These are phyloP conservation scores for Miscanthus sacchariflorus DNA, from an alignment of 202 grass and related monocot genomes.

Conservation along the genomic window DNA sequence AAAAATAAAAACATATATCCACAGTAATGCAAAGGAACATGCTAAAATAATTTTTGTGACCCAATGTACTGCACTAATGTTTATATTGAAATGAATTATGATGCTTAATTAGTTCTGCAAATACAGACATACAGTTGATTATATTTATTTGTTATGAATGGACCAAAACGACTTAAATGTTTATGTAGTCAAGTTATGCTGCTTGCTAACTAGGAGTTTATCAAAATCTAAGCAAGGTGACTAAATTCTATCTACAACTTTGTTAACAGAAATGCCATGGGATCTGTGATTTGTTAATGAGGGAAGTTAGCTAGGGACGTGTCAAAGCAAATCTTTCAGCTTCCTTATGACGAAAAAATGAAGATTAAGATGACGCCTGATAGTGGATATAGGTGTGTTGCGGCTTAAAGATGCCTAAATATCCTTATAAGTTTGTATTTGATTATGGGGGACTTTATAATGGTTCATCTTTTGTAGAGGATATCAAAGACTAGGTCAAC, in stretches of 20 bases:
- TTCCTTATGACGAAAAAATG: conserved; percentile 80
- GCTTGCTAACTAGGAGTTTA: not conserved
- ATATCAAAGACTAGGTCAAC: conserved; percentile 78
- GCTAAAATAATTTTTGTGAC: not conserved
- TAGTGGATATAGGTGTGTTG: conserved; percentile 76
- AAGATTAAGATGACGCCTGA: conserved; percentile 87
- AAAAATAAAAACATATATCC: not conserved
- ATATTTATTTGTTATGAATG: not conserved
- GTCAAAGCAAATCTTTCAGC: conserved; percentile 67
- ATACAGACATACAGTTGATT: too few relatives aligned
- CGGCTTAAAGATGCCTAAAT: not conserved
- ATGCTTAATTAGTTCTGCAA: not conserved
- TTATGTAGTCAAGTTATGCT: not conserved
- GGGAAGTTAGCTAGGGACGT: conserved; percentile 76
- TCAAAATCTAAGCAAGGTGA: not conserved
- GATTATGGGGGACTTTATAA: not conserved
- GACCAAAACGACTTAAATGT: not conserved
- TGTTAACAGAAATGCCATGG: conserved; percentile 85
- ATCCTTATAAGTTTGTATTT: not conserved
- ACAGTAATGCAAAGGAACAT: not conserved
- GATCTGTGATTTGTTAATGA: conserved; percentile 70
- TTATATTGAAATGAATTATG: not conserved
- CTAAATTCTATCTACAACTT: not conserved
- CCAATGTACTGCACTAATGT: not conserved
- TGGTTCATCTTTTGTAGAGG: conserved; percentile 55